Evolutionary conservation across 2,329 filamentous ascomycete genomes (phyloP).

Genomic region (Aspergillus candidus): DNA sequence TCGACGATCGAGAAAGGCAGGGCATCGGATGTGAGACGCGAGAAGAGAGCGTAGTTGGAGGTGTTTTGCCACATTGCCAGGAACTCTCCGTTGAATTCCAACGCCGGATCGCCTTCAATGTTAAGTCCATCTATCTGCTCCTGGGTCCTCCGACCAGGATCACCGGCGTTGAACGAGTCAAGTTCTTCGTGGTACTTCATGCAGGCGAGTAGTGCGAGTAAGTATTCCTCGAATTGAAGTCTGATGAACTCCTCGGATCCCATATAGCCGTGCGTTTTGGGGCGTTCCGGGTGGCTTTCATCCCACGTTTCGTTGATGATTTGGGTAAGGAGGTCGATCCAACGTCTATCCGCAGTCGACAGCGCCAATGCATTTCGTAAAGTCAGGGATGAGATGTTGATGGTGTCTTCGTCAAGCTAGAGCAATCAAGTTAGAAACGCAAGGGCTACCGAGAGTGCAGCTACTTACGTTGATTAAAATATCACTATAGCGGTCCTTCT

Average conservation of each 20-base stretch:
- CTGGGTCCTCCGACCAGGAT: constrained; percentile 34
- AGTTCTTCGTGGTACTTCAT: constrained; percentile 81
- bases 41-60: constrained; percentile 87
- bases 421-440: background rate
- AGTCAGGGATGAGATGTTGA: constrained; percentile 76
- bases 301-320: constrained; percentile 97
- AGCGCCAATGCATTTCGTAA: constrained; percentile 69
- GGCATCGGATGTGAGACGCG: constrained; percentile 65
- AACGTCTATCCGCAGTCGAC: constrained; percentile 80
- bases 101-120: constrained; percentile 74
- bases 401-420: constrained; percentile 73
- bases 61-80: constrained; percentile 81
- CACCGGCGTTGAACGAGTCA: constrained; percentile 43
- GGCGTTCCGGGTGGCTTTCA: constrained; percentile 75
- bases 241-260: constrained; percentile 97
- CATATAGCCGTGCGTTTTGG: constrained; percentile 91
- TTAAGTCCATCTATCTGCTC: constrained; percentile 51
- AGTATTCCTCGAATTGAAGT: constrained; percentile 93
- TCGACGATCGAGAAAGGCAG: constrained; percentile 93
- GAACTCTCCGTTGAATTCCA: constrained; percentile 79
- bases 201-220: constrained; percentile 78
- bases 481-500: constrained; percentile 93
- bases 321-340: constrained; percentile 94
- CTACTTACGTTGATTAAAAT: constrained; percentile 70
- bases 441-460: background rate